Base-by-base conservation (phyloP, 495 filamentous ascomycete species). In the Talaromyces stipitatus region DNA sequence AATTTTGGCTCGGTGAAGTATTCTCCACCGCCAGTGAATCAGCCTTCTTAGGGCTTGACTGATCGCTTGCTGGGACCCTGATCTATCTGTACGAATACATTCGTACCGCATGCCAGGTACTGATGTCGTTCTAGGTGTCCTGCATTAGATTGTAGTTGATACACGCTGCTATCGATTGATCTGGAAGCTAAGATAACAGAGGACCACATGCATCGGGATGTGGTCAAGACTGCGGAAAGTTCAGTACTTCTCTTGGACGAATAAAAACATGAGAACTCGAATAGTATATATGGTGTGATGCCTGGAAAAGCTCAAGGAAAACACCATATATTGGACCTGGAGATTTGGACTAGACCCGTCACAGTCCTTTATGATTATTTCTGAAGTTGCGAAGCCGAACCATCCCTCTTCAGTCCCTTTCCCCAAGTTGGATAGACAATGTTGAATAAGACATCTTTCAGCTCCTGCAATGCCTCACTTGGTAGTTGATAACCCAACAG, bases 341-440 rank as follows among this genome's bases (percentile, higher is more conserved):
- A n/a, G n/a, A n/a, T n/a, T n/a, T n/a, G n/a, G n/a, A n/a, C n/a
- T n/a, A n/a, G n/a, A n/a, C n/a, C n/a, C n/a, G n/a, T n/a, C n/a
- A n/a, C n/a, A n/a, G n/a, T n/a, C n/a, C n/a, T n/a, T n/a, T n/a
- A n/a, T n/a, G n/a, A n/a, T n/a, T n/a, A n/a, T n/a, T n/a, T n/a
- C n/a, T n/a, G n/a, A n/a, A n/a, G n/a, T n/a, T n/a, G n/a, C n/a
- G n/a, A n/a, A n/a, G n/a, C n/a, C n/a, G n/a, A n/a, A n/a, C n/a
- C n/a, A n/a, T n/a, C n/a, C n/a, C n/a, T n/a, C n/a, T n/a, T n/a
- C n/a, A n/a, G n/a, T n/a, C n/a, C n/a, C 38, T 22, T 45, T 22
- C 7, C 38, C 16, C 20, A 45, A 45, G 64, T 58, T n/a, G 41
- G 36, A 32, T 50, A 29, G 20, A 30, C 54, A 62, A 64, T 45